phyloP scores from a whole-genome alignment of 2,329 filamentous ascomycete genomes.

The Whalleya microplaca region DNA sequence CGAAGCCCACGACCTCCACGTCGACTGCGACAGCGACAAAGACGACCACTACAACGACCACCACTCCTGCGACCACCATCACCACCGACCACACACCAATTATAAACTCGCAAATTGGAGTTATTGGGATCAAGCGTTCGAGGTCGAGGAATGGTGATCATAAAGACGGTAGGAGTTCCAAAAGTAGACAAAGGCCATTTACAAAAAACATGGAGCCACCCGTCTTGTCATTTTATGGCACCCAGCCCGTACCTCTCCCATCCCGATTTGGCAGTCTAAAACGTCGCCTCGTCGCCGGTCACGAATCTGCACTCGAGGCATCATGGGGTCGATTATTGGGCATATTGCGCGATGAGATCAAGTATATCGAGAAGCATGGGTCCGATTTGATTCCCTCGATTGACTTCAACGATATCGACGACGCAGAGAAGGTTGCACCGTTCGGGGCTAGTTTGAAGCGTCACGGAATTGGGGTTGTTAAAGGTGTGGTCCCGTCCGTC shows the following conservation, averaged over 20 bases:
- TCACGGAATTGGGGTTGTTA: conserved; percentile 67
- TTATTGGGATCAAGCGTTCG: conserved; percentile 35
- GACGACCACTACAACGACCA: conserved; percentile 10
- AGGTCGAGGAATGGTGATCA: conserved; percentile 36
- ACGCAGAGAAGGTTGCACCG: conserved; percentile 51
- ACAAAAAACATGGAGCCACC: conserved; percentile 51
- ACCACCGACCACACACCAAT: conserved; percentile 8
- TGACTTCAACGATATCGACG: conserved; percentile 54
- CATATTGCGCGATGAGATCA: conserved; percentile 55
- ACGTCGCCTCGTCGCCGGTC: conserved; percentile 55
- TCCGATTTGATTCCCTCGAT: conserved; percentile 59
- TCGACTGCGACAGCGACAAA: conserved; percentile 11
- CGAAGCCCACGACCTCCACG: conserved; percentile 20
- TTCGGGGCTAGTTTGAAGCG: conserved; percentile 63
- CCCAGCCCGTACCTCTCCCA: conserved; percentile 61
- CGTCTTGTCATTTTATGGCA: conserved; percentile 60
- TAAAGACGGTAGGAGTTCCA: conserved; percentile 36
- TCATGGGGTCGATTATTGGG: conserved; percentile 59
- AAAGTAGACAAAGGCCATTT: conserved; percentile 36
- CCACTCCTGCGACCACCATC: conserved; percentile 11
- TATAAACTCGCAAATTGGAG: conserved; percentile 16
- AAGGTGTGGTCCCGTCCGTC: conserved; percentile 62
- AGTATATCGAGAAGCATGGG: conserved; percentile 54
- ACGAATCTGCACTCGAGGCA: conserved; percentile 57
- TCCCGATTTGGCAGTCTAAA: conserved; percentile 62